Conservation (phyloP, 306 rosid species). For the Lagenaria siceraria region DNA sequence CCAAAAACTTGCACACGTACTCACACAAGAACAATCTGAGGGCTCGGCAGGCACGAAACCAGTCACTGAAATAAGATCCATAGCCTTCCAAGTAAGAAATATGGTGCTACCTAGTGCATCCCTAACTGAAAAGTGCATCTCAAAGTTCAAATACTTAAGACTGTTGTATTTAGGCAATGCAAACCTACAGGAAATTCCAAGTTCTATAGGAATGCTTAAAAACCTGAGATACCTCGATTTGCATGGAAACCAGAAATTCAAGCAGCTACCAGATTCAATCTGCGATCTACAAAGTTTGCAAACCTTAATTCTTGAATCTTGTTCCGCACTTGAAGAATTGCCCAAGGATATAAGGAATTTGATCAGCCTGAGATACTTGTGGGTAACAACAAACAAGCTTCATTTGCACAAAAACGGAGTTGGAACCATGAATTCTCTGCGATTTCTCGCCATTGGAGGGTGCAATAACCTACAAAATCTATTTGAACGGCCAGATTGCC, state of each 20-base stretch:
- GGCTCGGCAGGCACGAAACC: neutral
- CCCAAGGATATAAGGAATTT: neutral
- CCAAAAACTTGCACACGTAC: neutral
- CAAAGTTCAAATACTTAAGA: neutral
- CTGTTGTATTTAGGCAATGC: neutral
- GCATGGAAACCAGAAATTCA: neutral
- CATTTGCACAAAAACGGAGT: neutral
- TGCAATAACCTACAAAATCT: neutral
- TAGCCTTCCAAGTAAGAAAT: neutral
- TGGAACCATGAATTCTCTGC: neutral
- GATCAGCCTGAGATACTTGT: slow-evolving; percentile 1
- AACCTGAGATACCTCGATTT: neutral
- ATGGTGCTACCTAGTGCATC: neutral
- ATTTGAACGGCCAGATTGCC: neutral
- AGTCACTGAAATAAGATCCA: neutral
- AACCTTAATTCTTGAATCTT: neutral
- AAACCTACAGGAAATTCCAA: neutral
- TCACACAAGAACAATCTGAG: neutral
- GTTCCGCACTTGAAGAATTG: neutral
- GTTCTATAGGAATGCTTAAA: neutral
- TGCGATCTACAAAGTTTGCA: slow-evolving; percentile 3
- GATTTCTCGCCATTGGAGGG: neutral
- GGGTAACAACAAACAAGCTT: neutral
- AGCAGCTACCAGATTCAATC: slow-evolving; percentile 6
- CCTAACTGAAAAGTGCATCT: neutral